These are phyloP conservation scores for Daldinia concentrica DNA, from an alignment of 495 filamentous ascomycete species.

Conservation along the genomic window DNA sequence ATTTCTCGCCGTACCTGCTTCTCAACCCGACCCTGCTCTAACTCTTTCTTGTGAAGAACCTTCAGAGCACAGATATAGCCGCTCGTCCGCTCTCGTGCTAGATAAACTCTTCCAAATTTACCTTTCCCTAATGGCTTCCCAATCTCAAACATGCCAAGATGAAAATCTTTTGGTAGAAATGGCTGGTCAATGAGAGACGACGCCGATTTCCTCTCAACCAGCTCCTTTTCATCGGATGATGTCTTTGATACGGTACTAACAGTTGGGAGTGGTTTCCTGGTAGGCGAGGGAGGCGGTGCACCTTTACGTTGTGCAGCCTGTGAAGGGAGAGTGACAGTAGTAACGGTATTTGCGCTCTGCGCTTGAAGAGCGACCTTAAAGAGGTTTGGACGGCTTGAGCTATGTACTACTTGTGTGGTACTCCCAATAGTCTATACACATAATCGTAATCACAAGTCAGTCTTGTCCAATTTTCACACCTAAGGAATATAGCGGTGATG, in stretches of 20 bases:
- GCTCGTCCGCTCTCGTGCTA: constrained; percentile 86
- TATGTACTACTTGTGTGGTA: constrained; percentile 66
- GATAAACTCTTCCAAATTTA: constrained; percentile 96
- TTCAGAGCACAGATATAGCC: constrained; percentile 97
- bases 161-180: constrained; percentile 74
- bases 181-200: constrained; percentile 66
- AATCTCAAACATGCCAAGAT: constrained; percentile 99
- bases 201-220: constrained; percentile 61
- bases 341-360: constrained; percentile 61
- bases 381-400: constrained; percentile 72
- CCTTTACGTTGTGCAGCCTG: constrained; percentile 67
- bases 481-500: constrained; percentile 1
- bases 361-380: constrained; percentile 86
- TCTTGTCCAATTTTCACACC: constrained; percentile 6
- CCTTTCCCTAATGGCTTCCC: constrained; percentile 95
- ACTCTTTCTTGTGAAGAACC: constrained; percentile 93
- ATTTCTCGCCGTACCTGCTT: constrained; percentile 98
- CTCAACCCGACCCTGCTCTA: constrained; percentile 88
- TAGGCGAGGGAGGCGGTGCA: constrained; percentile 48
- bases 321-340: constrained; percentile 71
- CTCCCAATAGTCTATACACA: constrained; percentile 59
- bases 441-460: constrained; percentile 42
- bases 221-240: constrained; percentile 63
- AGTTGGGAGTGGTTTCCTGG: constrained; percentile 49
- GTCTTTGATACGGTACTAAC: constrained; percentile 52